Base-by-base conservation (phyloP, 2,329 filamentous ascomycete species). In the Magnaporthales sp. region DNA sequence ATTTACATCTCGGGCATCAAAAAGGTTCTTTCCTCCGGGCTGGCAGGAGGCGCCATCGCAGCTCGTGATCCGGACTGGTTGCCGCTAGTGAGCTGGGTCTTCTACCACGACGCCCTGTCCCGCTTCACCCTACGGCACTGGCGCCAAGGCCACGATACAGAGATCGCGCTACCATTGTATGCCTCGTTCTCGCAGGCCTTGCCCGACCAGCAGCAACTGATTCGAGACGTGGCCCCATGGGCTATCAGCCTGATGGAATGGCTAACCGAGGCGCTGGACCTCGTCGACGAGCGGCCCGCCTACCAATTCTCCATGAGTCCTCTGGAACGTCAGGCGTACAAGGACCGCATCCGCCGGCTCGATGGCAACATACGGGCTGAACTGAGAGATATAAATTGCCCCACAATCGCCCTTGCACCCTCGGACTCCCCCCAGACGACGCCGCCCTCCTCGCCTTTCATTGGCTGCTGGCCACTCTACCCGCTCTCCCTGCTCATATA, bases 71-170 rank as follows among this genome's bases (percentile, higher is more conserved):
- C 30, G 46, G 15, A 54, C 66, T 4, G 29, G 38, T 7, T 54
- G 61, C 8, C 29, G 11, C 19, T 65, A 1, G 27, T 69, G 8
- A 54, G 65, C 2, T 75, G 74, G 74, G 69, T 72, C 13, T 73
- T 72, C 61, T 74, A 74, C 56, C 72, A 75, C 46, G 68, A 75
- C 32, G 67, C 71, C 11, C 46, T 75, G 30, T 70, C 73, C 30
- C 72, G 69, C 19, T 75, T 76, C 66, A 69, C 71, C 24, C 67
- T 72, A 13, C 69, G 67, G 29, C 74, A 75, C 46, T 75, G 74
- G 74, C 68, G 65, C 9, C 68, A 68, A 2, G 30, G 9, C 3
- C 15, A 58, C 0, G 68, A 69, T 5, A n/a, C 63, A 32, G 22
- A 56, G 19, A 22, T 69, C 4, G 66, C 67, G 9, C 66, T 67